Conservation (phyloP, 2,329 filamentous ascomycete species). For the Penicillium sp. region DNA sequence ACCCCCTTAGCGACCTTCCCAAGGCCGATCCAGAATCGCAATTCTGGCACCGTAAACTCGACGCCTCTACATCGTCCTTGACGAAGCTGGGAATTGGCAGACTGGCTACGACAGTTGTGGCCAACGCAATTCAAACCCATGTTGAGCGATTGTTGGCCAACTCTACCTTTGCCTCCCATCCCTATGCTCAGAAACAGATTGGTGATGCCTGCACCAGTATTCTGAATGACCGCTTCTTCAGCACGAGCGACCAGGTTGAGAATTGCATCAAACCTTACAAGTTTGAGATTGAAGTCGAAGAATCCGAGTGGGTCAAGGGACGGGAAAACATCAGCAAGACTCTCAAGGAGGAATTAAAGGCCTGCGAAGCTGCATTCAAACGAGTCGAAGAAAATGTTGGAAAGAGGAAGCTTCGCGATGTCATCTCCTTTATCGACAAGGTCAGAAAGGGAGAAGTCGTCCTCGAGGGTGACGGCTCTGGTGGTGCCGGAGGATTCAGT, state of each 20-base stretch:
- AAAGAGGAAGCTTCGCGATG: conserved; percentile 82
- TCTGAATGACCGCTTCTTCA: conserved; percentile 91
- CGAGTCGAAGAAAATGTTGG: conserved; percentile 78
- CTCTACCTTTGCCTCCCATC: conserved; percentile 87
- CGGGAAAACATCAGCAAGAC: conserved; percentile 80
- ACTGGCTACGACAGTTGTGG: conserved; percentile 88
- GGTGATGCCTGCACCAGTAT: conserved; percentile 88
- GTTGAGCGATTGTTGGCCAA: conserved; percentile 77
- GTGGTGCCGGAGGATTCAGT: conserved; percentile 92
- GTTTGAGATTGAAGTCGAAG: conserved; percentile 94
- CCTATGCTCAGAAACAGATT: conserved; percentile 91
- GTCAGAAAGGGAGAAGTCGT: conserved; percentile 83
- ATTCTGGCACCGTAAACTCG: conserved; percentile 93
- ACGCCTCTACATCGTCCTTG: conserved; percentile 85
- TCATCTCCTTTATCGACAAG: conserved; percentile 88
- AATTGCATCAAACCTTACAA: conserved; percentile 99
- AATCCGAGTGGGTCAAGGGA: conserved; percentile 83
- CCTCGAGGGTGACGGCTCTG: conserved; percentile 80
- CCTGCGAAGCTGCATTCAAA: conserved; percentile 79
- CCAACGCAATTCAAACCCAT: conserved; percentile 82
- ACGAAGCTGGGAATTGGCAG: conserved; percentile 95
- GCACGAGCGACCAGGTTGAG: conserved; percentile 96
- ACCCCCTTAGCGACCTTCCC: conserved; percentile 77
- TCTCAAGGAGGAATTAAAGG: conserved; percentile 84
- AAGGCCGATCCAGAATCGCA: conserved; percentile 83